A percentile compares a stretch with the other conserved stretches of the same genome.
Conservation (phyloP, 2,329 filamentous ascomycete species). For the Zasmidium cellare region DNA sequence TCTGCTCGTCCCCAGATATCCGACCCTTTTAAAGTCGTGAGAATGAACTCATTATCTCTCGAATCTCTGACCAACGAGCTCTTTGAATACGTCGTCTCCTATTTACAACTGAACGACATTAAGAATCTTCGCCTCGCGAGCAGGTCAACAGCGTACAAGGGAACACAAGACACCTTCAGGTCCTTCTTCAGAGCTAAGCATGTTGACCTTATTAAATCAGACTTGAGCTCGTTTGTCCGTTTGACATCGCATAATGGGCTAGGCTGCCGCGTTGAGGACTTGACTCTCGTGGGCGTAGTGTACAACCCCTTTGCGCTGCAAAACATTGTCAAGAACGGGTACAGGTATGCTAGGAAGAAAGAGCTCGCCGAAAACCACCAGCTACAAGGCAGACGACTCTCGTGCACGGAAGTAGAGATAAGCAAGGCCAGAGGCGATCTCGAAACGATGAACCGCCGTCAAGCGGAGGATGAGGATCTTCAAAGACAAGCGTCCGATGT, state of each 20-base stretch:
- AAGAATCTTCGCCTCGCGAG: conserved; percentile 9
- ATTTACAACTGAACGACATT: conserved; percentile 9
- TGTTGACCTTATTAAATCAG: background rate
- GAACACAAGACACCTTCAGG: conserved; percentile 9
- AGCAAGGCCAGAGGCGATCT: background rate
- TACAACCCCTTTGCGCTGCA: conserved; percentile 5
- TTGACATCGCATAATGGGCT: conserved; percentile 7
- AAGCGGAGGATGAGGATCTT: background rate
- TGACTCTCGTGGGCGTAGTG: conserved; percentile 12
- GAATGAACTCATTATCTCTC: background rate
- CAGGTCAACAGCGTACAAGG: conserved; percentile 7
- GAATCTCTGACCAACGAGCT: conserved; percentile 8
- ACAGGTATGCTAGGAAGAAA: background rate
- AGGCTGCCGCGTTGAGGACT: conserved; percentile 7
- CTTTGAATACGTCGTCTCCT: conserved; percentile 7
- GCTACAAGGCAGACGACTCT: background rate
- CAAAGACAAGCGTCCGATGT: background rate
- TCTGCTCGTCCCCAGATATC: too few species aligned
- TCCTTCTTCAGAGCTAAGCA: conserved; percentile 10
- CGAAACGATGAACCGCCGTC: background rate
- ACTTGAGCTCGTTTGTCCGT: conserved; percentile 2
- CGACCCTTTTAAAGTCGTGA: too few species aligned
- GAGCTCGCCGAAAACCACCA: background rate
- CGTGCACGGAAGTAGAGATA: conserved; percentile 2
- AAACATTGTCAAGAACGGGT: conserved; percentile 2